Evolutionary conservation across 768 basidiomycete species (phyloP).

Genomic region (Tremella fuciformis): DNA sequence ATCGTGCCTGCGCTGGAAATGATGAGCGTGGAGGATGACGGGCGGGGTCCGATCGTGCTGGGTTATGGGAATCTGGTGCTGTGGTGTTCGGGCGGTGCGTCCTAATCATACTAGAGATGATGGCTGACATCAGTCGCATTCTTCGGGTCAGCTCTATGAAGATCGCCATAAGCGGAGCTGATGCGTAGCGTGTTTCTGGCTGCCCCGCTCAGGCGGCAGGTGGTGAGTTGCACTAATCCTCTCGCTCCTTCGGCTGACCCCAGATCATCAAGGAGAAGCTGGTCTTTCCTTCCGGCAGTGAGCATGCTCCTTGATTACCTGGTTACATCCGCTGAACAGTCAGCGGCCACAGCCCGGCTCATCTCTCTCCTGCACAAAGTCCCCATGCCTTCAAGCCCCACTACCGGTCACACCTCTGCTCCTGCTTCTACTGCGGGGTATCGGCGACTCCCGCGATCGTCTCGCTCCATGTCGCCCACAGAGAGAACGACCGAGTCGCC

Average conservation of each 20-base stretch:
- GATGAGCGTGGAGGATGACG: constrained; percentile 71
- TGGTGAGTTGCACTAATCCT: constrained; percentile 58
- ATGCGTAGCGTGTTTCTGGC: constrained; percentile 80
- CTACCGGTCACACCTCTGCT: constrained; percentile 55
- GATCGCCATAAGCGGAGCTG: not conserved
- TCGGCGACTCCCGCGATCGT: constrained; percentile 29
- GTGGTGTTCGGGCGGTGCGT: constrained; percentile 69
- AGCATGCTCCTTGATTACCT: constrained; percentile 9
- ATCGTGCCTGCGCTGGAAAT: constrained; percentile 85
- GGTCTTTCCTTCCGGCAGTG: constrained; percentile 82
- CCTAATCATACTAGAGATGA: too few relatives aligned
- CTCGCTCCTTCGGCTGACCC: constrained; percentile 9
- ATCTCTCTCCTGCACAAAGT: constrained; percentile 79
- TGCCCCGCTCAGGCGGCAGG: constrained; percentile 89
- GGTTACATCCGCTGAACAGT: not conserved
- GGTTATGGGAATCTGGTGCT: constrained; percentile 69
- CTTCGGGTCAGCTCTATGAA: constrained; percentile 64
- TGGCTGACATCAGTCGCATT: constrained; percentile 64
- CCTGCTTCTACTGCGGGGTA: constrained; percentile 48
- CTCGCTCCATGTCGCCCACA: constrained; percentile 27
- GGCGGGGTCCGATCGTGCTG: constrained; percentile 69
- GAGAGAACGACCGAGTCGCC: constrained; percentile 4
- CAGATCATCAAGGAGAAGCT: constrained; percentile 93
- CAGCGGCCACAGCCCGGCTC: constrained; percentile 84
- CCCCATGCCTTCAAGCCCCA: constrained; percentile 33